phyloP scores from a whole-genome alignment of 208 protist species.

The Trypanosoma melophagium region DNA sequence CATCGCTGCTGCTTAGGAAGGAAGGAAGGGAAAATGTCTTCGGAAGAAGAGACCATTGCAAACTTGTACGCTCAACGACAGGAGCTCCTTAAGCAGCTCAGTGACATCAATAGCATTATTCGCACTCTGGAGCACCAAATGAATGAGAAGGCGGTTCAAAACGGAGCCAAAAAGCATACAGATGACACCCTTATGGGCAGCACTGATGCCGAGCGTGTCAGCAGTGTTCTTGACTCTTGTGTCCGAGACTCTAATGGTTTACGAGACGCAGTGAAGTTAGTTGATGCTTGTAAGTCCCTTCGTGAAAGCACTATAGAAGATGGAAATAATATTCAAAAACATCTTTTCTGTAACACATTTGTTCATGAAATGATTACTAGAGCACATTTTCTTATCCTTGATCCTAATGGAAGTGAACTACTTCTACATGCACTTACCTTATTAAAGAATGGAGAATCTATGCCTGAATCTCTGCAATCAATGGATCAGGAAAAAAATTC shows the following conservation, averaged over 20 bases:
- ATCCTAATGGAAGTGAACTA: constrained; percentile 81
- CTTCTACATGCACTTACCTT: constrained; percentile 67
- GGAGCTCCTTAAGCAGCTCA: constrained; percentile 75
- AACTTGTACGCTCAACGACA: constrained; percentile 74
- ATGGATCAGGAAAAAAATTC: constrained; percentile 28
- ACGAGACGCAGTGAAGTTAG: constrained; percentile 72
- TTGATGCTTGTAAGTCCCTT: constrained; percentile 62
- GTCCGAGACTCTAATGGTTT: constrained; percentile 65
- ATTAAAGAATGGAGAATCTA: constrained; percentile 44
- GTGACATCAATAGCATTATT: constrained; percentile 75
- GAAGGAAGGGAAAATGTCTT: constrained; percentile 32
- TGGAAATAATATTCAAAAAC: constrained; percentile 37
- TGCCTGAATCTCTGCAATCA: constrained; percentile 27
- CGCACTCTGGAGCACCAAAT: constrained; percentile 63
- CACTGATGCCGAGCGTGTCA: constrained; percentile 51
- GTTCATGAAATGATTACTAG: constrained; percentile 64
- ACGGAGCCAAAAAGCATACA: constrained; percentile 17
- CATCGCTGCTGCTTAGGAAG: background rate
- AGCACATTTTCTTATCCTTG: constrained; percentile 42
- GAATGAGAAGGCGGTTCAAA: constrained; percentile 34
- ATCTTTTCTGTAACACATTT: constrained; percentile 66
- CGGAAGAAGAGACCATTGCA: constrained; percentile 64
- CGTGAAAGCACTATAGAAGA: constrained; percentile 35
- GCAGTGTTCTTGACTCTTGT: constrained; percentile 50
- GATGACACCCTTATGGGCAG: constrained; percentile 39